phyloP scores from a whole-genome alignment of 139 green algal genomes.

The Coelastrella sp. region DNA sequence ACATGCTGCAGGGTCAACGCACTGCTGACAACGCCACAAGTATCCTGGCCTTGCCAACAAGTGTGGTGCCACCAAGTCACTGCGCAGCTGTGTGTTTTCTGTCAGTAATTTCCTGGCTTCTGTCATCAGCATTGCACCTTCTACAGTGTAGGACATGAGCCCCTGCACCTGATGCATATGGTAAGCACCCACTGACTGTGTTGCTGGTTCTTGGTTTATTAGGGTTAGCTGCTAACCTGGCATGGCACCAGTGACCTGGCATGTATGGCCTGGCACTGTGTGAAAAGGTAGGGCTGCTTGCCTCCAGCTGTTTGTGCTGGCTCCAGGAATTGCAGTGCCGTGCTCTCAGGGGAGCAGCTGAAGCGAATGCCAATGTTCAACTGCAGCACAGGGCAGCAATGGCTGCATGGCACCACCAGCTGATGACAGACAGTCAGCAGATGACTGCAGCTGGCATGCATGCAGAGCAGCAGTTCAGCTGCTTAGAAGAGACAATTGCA shows the following conservation, averaged over 20 bases:
- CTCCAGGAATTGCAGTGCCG: constrained; percentile 84
- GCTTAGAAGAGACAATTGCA: too few species aligned
- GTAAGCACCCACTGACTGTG: neutral
- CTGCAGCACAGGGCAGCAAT: constrained; percentile 1
- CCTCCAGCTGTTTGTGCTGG: constrained; percentile 85
- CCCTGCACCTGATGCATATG: too few species aligned
- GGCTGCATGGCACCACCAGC: neutral
- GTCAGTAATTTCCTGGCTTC: too few species aligned
- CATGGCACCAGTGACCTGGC: constrained; percentile 91
- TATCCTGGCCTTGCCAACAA: too few species aligned
- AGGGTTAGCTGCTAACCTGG: constrained; percentile 64
- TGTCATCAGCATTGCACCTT: too few species aligned
- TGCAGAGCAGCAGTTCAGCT: too few species aligned
- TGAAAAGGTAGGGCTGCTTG: constrained; percentile 92
- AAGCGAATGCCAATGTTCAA: constrained; percentile 62
- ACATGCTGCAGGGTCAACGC: too few species aligned
- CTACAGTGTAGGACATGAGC: too few species aligned
- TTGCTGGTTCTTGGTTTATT: neutral
- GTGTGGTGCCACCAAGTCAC: too few species aligned
- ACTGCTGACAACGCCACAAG: too few species aligned
- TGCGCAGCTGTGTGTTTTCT: too few species aligned
- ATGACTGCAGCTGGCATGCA: too few species aligned
- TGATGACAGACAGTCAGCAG: neutral
- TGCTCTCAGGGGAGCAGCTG: constrained; percentile 65
- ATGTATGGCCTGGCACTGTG: constrained; percentile 97